Conservation (phyloP, 306 rosid species). For the Dryas drummondii region DNA sequence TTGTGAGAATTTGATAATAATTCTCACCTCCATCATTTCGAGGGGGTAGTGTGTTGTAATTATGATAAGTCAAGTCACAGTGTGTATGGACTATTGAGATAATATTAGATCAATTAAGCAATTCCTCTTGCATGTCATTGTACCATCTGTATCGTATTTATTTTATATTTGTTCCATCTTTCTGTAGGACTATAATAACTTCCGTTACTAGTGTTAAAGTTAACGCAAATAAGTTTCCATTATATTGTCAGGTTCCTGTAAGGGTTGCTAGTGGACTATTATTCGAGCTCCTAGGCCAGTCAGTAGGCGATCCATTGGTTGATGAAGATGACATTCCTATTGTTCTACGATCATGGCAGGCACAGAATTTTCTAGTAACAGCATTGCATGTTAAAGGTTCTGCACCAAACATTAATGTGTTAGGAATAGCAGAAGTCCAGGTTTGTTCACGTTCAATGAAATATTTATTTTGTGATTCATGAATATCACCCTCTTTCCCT, state of each 20-base stretch:
- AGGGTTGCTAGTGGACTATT: constrained; percentile 70
- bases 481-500: too few relatives aligned
- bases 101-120: not conserved
- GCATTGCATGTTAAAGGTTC: constrained; percentile 62
- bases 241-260: constrained; percentile 54
- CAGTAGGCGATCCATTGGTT: constrained; percentile 60
- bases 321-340: constrained; percentile 72
- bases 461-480: not conserved
- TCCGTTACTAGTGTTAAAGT: not conserved
- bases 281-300: constrained; percentile 77
- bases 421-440: constrained; percentile 74
- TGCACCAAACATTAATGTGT: constrained; percentile 47
- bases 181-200: not conserved
- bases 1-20: too few relatives aligned
- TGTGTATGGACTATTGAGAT: too few relatives aligned
- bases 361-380: constrained; percentile 62
- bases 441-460: constrained; percentile 32
- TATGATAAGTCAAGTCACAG: too few relatives aligned
- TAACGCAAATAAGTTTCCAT: not conserved
- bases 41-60: too few relatives aligned
- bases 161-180: not conserved
- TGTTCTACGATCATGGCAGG: constrained; percentile 72
- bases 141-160: not conserved
- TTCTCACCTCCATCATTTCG: too few relatives aligned
- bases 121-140: not conserved